Base-by-base conservation (phyloP, 139 green algal species). In the Micromonas commoda region DNA sequence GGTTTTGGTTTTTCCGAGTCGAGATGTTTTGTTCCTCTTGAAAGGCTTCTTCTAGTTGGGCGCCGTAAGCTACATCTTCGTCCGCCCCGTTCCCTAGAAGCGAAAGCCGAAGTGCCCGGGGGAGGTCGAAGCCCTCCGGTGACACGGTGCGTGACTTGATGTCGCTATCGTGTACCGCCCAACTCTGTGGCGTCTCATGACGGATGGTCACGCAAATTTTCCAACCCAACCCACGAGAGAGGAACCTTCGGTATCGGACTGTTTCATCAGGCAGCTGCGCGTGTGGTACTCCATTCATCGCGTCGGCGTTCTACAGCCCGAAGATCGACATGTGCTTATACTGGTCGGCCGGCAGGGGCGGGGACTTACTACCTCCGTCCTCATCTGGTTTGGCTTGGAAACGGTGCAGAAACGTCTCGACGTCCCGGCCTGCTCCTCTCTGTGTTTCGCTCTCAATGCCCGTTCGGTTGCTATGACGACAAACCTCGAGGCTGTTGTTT, bases 1-100 rank as follows among this genome's bases (percentile, higher is more conserved):
- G n/a, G n/a, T n/a, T n/a, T n/a, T n/a, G n/a, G n/a, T n/a, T n/a
- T n/a, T n/a, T n/a, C 16, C 45, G 45, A 57, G 45, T 57, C 45
- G 45, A 57, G 45, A 23, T 23, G 28, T 70, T 26, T 32, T 26
- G 63, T 70, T 71, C 45, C 4, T 71, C 16, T 39, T 51, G 28
- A 4, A n/a, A 29, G 35, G 68, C 68, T 75, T 75, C 68, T 38
- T 63, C 53, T 63, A 75, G 68, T 75, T 75, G 68, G 68, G 68
- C 68, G 33, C 20, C 33, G 24, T 33, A 35, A 35, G 34, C 37
- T 64, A 35, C 29, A 26, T 75, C 37, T 64, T 24, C 29, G 31
- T 26, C 61, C 23, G 68, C 68, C 68, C 68, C 68, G 68, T 75
- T 75, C 68, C 68, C 68, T 75, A 39, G 68, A 75, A 75, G 68